Percentiles rank a stretch among this genome's conserved stretches.
phyloP scores from a whole-genome alignment of 2,329 filamentous ascomycete genomes.

The Aspergillus jensenii region DNA sequence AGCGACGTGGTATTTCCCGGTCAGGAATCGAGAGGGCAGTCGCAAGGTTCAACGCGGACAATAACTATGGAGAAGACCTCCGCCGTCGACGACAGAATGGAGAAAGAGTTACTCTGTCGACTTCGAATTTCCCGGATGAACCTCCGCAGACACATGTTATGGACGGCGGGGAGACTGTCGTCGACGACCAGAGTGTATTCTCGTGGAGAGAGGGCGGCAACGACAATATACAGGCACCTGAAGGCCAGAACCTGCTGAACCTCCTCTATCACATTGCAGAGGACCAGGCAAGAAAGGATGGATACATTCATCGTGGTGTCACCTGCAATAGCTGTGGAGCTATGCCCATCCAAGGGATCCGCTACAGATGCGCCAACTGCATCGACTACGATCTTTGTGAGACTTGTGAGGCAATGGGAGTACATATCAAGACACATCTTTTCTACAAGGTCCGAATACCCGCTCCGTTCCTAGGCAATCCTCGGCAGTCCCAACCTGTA shows the following conservation, averaged over 20 bases:
- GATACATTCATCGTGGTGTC: slow-evolving; percentile 89
- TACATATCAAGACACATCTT: slow-evolving; percentile 86
- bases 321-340: slow-evolving; percentile 87
- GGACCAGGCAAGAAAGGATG: slow-evolving; percentile 82
- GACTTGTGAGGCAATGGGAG: slow-evolving; percentile 70
- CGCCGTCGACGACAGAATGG: slow-evolving; percentile 40
- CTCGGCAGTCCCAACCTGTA: slow-evolving; percentile 74
- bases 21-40: slow-evolving; percentile 39
- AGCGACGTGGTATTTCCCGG: slow-evolving; percentile 40
- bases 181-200: slow-evolving; percentile 46
- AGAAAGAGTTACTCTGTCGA: slow-evolving; percentile 38
- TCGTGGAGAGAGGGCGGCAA: slow-evolving; percentile 46
- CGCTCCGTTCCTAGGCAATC: slow-evolving; percentile 75
- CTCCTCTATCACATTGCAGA: slow-evolving; percentile 90
- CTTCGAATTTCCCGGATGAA: slow-evolving; percentile 32
- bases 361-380: slow-evolving; percentile 94
- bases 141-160: slow-evolving; percentile 24
- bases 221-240: slow-evolving; percentile 40
- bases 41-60: slow-evolving; percentile 39
- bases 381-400: slow-evolving; percentile 95
- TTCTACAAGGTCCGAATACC: slow-evolving; percentile 96
- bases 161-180: slow-evolving; percentile 37
- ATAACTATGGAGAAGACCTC: slow-evolving; percentile 40
- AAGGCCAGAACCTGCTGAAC: slow-evolving; percentile 78
- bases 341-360: slow-evolving; percentile 84